Evolutionary conservation across 768 basidiomycete genomes (phyloP).

Genomic region (Termitomyces sp.): DNA sequence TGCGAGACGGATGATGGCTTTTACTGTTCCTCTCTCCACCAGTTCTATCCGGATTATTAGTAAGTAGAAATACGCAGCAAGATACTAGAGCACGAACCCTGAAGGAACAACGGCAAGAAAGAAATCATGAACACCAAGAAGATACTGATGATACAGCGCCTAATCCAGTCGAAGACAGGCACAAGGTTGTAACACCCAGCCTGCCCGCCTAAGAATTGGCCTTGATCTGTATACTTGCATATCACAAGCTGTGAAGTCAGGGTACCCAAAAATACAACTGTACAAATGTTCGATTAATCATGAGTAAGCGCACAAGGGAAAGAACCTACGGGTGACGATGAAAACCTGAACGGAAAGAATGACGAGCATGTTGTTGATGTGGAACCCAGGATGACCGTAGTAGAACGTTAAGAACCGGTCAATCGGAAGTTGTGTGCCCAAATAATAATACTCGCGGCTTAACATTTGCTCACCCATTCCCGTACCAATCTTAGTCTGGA

Average conservation of each 20-base stretch:
- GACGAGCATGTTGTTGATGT: constrained; percentile 99
- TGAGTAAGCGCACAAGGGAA: not conserved
- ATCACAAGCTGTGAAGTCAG: constrained; percentile 76
- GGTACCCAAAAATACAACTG: constrained; percentile 94
- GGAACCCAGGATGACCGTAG: constrained; percentile 99
- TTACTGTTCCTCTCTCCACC: constrained; percentile 90
- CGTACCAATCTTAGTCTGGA: constrained; percentile 99
- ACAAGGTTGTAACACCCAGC: constrained; percentile 91
- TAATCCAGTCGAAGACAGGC: constrained; percentile 94
- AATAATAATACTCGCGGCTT: constrained; percentile 97
- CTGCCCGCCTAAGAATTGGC: constrained; percentile 72
- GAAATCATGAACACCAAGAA: constrained; percentile 98
- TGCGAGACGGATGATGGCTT: constrained; percentile 84
- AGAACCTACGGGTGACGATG: constrained; percentile 76
- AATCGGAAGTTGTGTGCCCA: constrained; percentile 96
- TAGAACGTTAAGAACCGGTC: constrained; percentile 99
- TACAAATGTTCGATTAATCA: constrained; percentile 4
- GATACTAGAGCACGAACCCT: constrained; percentile 50
- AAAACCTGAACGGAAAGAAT: constrained; percentile 96
- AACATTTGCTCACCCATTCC: constrained; percentile 99
- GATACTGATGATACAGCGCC: constrained; percentile 94
- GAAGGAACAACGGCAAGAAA: constrained; percentile 90
- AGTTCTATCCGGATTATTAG: constrained; percentile 54
- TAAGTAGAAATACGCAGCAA: constrained; percentile 11
- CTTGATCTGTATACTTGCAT: constrained; percentile 72